Percentiles rank a stretch among this genome's conserved stretches.
phyloP scores from a whole-genome alignment of 805 yeast genomes.

The Candida peoriensis region DNA sequence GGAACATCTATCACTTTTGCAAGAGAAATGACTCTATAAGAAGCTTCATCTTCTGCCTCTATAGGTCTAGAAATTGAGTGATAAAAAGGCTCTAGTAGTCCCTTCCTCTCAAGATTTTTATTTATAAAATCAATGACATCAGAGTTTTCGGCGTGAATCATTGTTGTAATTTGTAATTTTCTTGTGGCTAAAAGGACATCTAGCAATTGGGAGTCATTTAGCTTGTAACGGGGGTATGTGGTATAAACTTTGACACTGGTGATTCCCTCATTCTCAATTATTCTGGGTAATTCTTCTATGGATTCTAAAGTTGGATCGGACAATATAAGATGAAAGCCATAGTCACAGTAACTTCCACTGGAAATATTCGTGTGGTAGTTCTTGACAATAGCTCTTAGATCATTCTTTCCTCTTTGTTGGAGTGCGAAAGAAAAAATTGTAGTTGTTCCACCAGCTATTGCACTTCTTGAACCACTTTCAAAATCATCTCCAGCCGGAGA shows the following conservation, averaged over 20 bases:
- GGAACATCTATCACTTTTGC: conserved; percentile 41
- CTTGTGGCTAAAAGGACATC: conserved; percentile 35
- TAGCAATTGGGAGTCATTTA: conserved; percentile 36
- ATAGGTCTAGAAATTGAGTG: conserved; percentile 42
- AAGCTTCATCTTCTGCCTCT: conserved; percentile 45
- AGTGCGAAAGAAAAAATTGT: conserved; percentile 43
- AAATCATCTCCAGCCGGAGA: conserved; percentile 40
- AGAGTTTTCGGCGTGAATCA: conserved; percentile 48
- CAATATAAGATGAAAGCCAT: conserved; percentile 43
- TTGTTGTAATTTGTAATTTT: conserved; percentile 38
- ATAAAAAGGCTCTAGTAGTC: conserved; percentile 36
- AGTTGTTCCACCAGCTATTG: conserved; percentile 48
- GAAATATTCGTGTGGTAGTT: conserved; percentile 29
- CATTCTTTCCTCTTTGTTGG: conserved; percentile 31
- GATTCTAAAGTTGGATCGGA: conserved; percentile 30
- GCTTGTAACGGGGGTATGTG: conserved; percentile 38
- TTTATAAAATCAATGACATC: conserved; percentile 39
- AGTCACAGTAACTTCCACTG: conserved; percentile 37
- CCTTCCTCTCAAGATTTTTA: conserved; percentile 33
- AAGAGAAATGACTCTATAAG: conserved; percentile 40
- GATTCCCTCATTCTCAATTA: conserved; percentile 24
- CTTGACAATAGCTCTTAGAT: conserved; percentile 26
- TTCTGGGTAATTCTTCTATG: conserved; percentile 28
- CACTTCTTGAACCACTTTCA: conserved; percentile 39
- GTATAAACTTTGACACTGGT: conserved; percentile 32